Evolutionary conservation across 768 basidiomycete genomes (phyloP).

Genomic region (Xerocomus potaroensis): DNA sequence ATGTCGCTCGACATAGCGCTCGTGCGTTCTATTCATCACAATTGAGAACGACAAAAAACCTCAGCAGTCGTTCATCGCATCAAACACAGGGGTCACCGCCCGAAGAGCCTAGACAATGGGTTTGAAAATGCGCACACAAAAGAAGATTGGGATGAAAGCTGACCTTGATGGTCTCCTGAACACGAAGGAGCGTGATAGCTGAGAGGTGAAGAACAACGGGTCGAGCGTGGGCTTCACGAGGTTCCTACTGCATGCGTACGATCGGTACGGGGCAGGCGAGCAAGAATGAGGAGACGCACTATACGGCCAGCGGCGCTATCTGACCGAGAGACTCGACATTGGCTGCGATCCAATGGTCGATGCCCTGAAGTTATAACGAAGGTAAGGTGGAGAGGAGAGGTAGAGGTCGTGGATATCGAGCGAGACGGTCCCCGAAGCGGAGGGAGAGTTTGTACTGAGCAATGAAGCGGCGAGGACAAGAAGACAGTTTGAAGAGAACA

Average conservation of each 20-base stretch:
- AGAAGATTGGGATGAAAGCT: background rate
- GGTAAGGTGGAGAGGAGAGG: conserved; percentile 65
- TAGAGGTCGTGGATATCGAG: conserved; percentile 91
- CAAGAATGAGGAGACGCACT: conserved; percentile 55
- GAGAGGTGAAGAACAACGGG: conserved; percentile 86
- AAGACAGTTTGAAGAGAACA: no score
- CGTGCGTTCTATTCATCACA: conserved; percentile 66
- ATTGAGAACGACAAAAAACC: background rate
- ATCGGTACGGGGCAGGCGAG: background rate
- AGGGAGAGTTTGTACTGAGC: conserved; percentile 85
- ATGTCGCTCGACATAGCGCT: conserved; percentile 95
- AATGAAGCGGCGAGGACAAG: no score
- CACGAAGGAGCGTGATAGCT: conserved; percentile 83
- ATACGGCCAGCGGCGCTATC: conserved; percentile 80
- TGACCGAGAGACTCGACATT: conserved; percentile 88
- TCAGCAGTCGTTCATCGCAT: no score
- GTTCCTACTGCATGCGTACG: conserved; percentile 61
- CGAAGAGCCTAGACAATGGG: conserved; percentile 49
- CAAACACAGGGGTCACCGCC: conserved; percentile 90
- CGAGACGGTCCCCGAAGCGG: conserved; percentile 78
- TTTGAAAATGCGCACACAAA: background rate
- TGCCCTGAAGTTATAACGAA: conserved; percentile 78
- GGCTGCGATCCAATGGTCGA: conserved; percentile 91
- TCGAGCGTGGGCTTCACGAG: conserved; percentile 90
- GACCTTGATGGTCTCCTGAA: conserved; percentile 77